Conservation (phyloP, 768 basidiomycete species). For the Tricholoma flavovirens region DNA sequence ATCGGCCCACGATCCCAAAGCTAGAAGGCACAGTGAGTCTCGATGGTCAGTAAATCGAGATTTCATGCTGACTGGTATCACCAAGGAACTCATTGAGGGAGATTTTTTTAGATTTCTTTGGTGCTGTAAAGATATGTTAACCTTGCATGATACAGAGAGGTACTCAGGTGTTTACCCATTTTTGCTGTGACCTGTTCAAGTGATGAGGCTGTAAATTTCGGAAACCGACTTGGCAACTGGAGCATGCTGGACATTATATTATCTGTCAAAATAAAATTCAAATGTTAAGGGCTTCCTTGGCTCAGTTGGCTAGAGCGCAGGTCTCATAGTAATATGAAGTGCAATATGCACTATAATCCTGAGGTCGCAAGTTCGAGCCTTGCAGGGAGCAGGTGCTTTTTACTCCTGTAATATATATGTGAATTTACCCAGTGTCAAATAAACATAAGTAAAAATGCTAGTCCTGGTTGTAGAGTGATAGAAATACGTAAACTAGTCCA, state of each 20-base stretch:
- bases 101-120: conserved; percentile 91
- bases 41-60: conserved; percentile 7
- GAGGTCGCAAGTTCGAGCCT: conserved; percentile 53
- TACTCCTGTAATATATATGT: not conserved
- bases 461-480: conserved; percentile 1
- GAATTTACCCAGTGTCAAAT: too few species aligned
- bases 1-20: conserved; percentile 95
- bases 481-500: conserved; percentile 9
- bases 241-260: not conserved
- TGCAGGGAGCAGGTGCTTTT: conserved; percentile 37
- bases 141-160: not conserved
- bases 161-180: conserved; percentile 14
- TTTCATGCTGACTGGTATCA: conserved; percentile 61
- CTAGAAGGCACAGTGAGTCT: conserved; percentile 32
- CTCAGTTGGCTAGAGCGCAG: conserved; percentile 53
- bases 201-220: conserved; percentile 12
- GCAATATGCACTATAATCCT: conserved; percentile 28
- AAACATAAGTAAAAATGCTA: conserved; percentile 1
- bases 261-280: not conserved
- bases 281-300: conserved; percentile 30
- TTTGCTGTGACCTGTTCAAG: conserved; percentile 4
- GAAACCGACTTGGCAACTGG: conserved; percentile 14
- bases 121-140: conserved; percentile 44
- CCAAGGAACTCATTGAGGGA: conserved; percentile 89
- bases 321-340: conserved; percentile 41